Evolutionary conservation across 208 protist species (phyloP).

Genomic region (Acanthamoeba sp.): DNA sequence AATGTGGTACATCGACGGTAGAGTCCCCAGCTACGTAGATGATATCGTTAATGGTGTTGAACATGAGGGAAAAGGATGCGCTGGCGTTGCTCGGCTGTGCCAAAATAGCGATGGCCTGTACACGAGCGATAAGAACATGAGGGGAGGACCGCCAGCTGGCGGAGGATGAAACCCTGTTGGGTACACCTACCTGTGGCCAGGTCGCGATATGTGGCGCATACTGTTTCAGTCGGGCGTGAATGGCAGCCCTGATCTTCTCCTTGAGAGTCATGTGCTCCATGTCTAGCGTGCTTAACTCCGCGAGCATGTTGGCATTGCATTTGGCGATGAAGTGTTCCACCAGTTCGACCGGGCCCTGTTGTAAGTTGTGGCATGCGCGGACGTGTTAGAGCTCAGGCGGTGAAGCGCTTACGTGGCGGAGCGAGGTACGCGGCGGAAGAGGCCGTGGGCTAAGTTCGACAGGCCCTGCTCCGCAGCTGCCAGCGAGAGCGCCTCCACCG

Average conservation of each 20-base stretch:
- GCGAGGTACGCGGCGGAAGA: constrained; percentile 47
- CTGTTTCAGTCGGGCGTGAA: neutral
- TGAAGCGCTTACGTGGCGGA: neutral
- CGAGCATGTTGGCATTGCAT: neutral
- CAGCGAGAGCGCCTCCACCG: constrained; percentile 13
- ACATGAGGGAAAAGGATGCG: neutral
- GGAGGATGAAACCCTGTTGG: no score
- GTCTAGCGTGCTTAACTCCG: constrained; percentile 32
- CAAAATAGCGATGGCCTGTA: constrained; percentile 20
- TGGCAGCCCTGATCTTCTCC: constrained; percentile 34
- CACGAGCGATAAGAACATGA: no score
- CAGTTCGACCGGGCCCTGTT: constrained; percentile 41
- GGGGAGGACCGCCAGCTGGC: no score
- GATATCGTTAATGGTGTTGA: constrained; percentile 54
- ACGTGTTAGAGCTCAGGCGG: neutral
- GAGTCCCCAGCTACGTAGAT: constrained; percentile 4
- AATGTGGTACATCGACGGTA: neutral
- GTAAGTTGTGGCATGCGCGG: neutral
- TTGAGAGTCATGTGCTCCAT: constrained; percentile 44
- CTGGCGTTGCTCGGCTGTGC: constrained; percentile 10
- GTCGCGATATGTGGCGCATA: neutral
- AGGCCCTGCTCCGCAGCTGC: constrained; percentile 9
- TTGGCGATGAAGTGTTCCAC: constrained; percentile 32
- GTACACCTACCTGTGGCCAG: constrained; percentile 19
- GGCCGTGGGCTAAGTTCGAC: constrained; percentile 21